Evolutionary conservation across 176 grass and related monocot species (phyloP), one percentile per base, ranked within the genome.

Genomic region (Carex kokanica): DNA sequence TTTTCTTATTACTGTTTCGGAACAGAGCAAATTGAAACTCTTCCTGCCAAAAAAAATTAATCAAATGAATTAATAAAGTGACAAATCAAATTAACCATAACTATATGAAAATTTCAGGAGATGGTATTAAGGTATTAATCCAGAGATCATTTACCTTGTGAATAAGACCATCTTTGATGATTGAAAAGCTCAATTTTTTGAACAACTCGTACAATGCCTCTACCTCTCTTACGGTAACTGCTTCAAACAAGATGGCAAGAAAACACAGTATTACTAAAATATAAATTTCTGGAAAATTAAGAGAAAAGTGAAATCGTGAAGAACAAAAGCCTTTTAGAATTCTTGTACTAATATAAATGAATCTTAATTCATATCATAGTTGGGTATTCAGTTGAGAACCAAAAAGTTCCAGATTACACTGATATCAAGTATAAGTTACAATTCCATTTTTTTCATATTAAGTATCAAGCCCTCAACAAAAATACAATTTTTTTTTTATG

Each of bases 171-270:
- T 96, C 93, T 18, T 96, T 91, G 67, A 89, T 13, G 38, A 96
- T 93, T 81, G 88, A 92, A 78, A 25, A 88, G 88, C 93, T 93
- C 83, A 96, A 59, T 79, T 85, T 93, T 78, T 79, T 93, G 77
- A 90, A 96, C 9, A 96, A 84, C 75, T 96, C 90, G 83, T 84
- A 82, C 80, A 96, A 85, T 31, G 93, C 90, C 84, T 89, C 93
- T 62, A 96, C 87, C 82, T 93, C 93, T 74, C 83, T 91, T 65
- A 88, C 88, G 8, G 90, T 83, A 78, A 96, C 93, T 96, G 86
- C 43, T 10, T 49, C 14, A 73, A 47, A 14, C 29, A 49, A 73
- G 11, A 59, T 13, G 34, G 23, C 17, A 32, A 4, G 24, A 0
- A 53, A 68, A 81, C 56, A 75, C 21, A 72, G 2, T 29, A 8